Evolutionary conservation across 1,284 basidiomycete genomes (phyloP).

Genomic region (Puccinia novopanici): DNA sequence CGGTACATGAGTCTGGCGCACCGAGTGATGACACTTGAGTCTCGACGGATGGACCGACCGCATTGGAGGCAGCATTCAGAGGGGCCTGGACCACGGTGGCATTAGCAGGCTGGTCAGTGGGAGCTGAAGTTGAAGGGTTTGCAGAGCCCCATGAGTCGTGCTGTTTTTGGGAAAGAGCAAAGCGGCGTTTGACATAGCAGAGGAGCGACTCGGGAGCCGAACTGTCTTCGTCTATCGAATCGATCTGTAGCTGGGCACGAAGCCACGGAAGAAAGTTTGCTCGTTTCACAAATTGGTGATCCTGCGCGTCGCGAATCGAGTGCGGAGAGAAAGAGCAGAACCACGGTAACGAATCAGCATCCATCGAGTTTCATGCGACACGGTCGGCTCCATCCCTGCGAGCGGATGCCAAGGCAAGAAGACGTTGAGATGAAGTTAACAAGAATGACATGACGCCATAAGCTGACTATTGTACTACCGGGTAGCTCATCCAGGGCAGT

Average conservation of each 20-base stretch:
- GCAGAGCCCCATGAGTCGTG: constrained; percentile 30
- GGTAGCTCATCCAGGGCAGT: not conserved
- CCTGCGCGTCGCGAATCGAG: constrained; percentile 19
- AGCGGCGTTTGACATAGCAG: too few species aligned
- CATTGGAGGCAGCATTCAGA: too few species aligned
- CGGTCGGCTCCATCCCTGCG: too few species aligned
- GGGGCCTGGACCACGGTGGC: too few species aligned
- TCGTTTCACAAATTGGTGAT: constrained; percentile 48
- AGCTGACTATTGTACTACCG: not conserved
- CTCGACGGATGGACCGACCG: too few species aligned
- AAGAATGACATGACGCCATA: constrained; percentile 50
- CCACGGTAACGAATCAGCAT: not conserved
- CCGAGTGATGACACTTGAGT: too few species aligned
- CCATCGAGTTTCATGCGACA: not conserved
- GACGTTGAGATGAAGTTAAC: too few species aligned
- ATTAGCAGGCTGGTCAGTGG: not conserved
- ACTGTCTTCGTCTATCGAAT: too few species aligned
- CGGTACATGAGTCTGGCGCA: too few species aligned
- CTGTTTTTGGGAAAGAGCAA: constrained; percentile 37
- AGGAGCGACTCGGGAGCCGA: too few species aligned
- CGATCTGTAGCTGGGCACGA: too few species aligned
- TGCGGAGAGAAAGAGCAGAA: not conserved
- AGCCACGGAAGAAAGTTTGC: constrained; percentile 50
- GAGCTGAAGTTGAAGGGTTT: constrained; percentile 5
- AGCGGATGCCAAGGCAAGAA: too few species aligned